Percentiles rank a stretch among this genome's conserved stretches.
Evolutionary conservation across 208 protist species (phyloP).

Genomic region (Crithidia expoeki): DNA sequence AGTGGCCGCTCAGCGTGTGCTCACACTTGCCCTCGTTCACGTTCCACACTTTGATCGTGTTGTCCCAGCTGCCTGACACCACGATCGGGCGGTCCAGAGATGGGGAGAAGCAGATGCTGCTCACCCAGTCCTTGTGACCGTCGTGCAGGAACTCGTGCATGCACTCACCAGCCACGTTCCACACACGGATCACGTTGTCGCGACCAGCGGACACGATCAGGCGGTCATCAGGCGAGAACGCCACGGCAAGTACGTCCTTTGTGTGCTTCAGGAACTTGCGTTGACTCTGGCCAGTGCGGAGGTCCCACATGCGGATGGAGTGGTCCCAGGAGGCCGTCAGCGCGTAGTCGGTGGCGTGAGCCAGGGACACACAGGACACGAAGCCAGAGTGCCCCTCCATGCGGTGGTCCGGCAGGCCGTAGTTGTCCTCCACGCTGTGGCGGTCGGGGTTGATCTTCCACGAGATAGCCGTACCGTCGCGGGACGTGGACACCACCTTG

Average conservation of each 20-base stretch:
- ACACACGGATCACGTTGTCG: constrained; percentile 98
- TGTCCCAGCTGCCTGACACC: constrained; percentile 98
- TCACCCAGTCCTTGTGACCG: constrained; percentile 98
- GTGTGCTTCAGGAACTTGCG: constrained; percentile 98
- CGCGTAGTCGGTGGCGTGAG: constrained; percentile 96
- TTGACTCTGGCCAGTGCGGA: constrained; percentile 93
- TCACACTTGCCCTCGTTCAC: constrained; percentile 92
- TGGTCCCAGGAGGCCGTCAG: constrained; percentile 99
- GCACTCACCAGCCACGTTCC: constrained; percentile 99
- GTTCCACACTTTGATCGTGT: constrained; percentile 98
- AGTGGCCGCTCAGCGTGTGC: constrained; percentile 97
- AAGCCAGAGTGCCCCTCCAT: constrained; percentile 94
- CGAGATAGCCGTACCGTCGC: constrained; percentile 97
- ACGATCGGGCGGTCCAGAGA: constrained; percentile 91
- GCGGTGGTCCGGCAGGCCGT: constrained; percentile 72
- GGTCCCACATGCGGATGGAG: constrained; percentile 99
- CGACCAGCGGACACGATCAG: constrained; percentile 99
- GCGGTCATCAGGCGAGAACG: constrained; percentile 99
- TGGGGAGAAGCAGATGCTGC: constrained; percentile 98
- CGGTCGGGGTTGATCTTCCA: constrained; percentile 94
- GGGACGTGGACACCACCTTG: constrained; percentile 90
- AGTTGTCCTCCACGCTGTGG: constrained; percentile 75
- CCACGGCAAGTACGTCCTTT: constrained; percentile 98
- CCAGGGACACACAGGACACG: constrained; percentile 98
- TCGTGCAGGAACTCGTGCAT: constrained; percentile 96